Conservation (phyloP, 2,329 filamentous ascomycete species). For the Paecilomyces sp. region DNA sequence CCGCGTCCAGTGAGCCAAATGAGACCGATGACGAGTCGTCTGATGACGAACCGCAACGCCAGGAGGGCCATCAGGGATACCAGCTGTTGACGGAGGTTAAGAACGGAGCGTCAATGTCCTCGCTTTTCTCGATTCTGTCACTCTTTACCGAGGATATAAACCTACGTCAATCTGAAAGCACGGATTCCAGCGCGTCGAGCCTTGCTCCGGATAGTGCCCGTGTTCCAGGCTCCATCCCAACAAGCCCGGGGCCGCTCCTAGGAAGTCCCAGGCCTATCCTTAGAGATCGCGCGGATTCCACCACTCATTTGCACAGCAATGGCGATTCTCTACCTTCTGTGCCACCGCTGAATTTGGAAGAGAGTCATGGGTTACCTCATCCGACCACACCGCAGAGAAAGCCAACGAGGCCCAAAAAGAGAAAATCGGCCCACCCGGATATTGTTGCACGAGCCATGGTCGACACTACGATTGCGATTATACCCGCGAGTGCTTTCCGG, state of each 20-base stretch:
- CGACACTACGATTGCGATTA: constrained; percentile 97
- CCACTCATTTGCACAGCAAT: constrained; percentile 13
- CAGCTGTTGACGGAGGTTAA: constrained; percentile 95
- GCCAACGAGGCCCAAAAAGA: constrained; percentile 24
- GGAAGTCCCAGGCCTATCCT: constrained; percentile 20
- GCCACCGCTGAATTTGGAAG: constrained; percentile 68
- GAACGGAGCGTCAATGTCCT: constrained; percentile 97
- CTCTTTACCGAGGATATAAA: constrained; percentile 94
- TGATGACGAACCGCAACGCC: constrained; percentile 59
- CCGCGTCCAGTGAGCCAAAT: constrained; percentile 32
- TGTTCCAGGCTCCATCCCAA: constrained; percentile 31
- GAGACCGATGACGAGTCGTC: constrained; percentile 44
- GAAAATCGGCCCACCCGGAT: constrained; percentile 83
- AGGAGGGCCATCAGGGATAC: constrained; percentile 68
- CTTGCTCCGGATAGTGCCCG: constrained; percentile 20
- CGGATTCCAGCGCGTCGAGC: constrained; percentile 29
- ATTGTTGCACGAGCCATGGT: constrained; percentile 94
- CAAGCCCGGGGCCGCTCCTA: constrained; percentile 27
- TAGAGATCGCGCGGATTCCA: constrained; percentile 12
- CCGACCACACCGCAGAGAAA: constrained; percentile 18
- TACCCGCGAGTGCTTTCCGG: constrained; percentile 91
- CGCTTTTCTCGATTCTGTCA: constrained; percentile 92
- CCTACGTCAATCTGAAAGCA: constrained; percentile 60
- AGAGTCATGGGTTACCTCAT: constrained; percentile 19
- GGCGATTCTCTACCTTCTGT: constrained; percentile 50